Conservation (phyloP, 1,139 yeast species). For the Scheffersomyces illinoinensis region DNA sequence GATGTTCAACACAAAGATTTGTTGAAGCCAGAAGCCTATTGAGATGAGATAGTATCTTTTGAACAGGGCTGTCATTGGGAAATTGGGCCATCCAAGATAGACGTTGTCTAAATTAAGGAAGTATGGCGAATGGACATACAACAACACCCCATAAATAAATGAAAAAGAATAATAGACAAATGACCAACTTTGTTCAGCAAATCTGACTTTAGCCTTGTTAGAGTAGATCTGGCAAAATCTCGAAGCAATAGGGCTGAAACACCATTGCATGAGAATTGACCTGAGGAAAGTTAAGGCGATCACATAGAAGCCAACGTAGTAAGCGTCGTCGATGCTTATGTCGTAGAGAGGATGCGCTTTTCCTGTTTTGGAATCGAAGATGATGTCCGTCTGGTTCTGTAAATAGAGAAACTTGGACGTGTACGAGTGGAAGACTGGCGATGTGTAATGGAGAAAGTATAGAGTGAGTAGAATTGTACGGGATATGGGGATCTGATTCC, state of each 20-base stretch:
- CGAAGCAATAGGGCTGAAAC: constrained; percentile 60
- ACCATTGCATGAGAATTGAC: constrained; percentile 57
- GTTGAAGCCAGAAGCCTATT: constrained; percentile 79
- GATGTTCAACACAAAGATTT: constrained; percentile 70
- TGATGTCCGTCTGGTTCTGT: constrained; percentile 23
- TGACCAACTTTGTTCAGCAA: constrained; percentile 88
- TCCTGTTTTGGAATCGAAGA: constrained; percentile 3
- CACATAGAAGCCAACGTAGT: constrained; percentile 56
- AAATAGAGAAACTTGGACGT: constrained; percentile 49
- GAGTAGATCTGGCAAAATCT: constrained; percentile 46
- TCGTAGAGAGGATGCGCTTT: constrained; percentile 34
- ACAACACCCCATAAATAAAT: constrained; percentile 56
- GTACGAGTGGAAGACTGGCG: constrained; percentile 20
- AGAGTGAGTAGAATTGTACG: constrained; percentile 29
- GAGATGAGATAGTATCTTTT: constrained; percentile 74
- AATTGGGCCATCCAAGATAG: constrained; percentile 79
- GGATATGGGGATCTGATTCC: constrained; percentile 42
- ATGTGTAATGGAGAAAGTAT: constrained; percentile 27
- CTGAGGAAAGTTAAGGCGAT: constrained; percentile 60
- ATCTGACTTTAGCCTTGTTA: constrained; percentile 58
- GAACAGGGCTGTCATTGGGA: constrained; percentile 45
- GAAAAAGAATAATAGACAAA: constrained; percentile 60
- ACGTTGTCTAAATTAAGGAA: constrained; percentile 58
- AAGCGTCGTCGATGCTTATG: constrained; percentile 58
- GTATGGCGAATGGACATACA: constrained; percentile 62